phyloP scores from a whole-genome alignment of 306 rosid genomes.

The Urtica urens region DNA sequence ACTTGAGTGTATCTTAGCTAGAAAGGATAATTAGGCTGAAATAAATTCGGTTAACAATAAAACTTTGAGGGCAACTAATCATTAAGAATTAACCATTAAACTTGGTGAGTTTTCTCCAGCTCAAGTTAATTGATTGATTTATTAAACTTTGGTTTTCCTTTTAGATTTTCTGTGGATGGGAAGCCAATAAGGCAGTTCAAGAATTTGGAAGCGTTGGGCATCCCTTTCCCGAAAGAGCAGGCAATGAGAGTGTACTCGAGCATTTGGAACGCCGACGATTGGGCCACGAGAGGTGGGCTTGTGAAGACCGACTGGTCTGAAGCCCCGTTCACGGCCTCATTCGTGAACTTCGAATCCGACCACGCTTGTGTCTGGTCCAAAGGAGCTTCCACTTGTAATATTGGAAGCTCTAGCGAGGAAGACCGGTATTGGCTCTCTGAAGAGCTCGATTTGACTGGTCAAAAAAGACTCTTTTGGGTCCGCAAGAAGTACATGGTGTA shows the following conservation, averaged over 20 bases:
- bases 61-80: too few relatives aligned
- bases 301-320: constrained; percentile 62
- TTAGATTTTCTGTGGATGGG: constrained; percentile 48
- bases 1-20: too few relatives aligned
- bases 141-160: neutral
- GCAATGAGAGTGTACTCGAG: constrained; percentile 59
- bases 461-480: constrained; percentile 18
- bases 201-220: constrained; percentile 41
- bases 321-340: constrained; percentile 58
- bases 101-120: too few relatives aligned
- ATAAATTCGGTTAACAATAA: too few relatives aligned
- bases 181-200: constrained; percentile 59
- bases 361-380: constrained; percentile 25
- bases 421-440: constrained; percentile 17
- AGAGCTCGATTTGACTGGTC: constrained; percentile 16
- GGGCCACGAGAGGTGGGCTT: constrained; percentile 81
- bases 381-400: constrained; percentile 20
- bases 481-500: constrained; percentile 32
- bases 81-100: too few relatives aligned
- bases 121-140: too few relatives aligned
- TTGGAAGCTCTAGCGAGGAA: neutral
- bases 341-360: constrained; percentile 30
- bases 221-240: constrained; percentile 51
- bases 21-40: too few relatives aligned
- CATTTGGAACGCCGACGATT: constrained; percentile 64